Percentiles rank a stretch among this genome's conserved stretches.
Evolutionary conservation across 306 rosid species (phyloP).

Genomic region (Vigna mungo): DNA sequence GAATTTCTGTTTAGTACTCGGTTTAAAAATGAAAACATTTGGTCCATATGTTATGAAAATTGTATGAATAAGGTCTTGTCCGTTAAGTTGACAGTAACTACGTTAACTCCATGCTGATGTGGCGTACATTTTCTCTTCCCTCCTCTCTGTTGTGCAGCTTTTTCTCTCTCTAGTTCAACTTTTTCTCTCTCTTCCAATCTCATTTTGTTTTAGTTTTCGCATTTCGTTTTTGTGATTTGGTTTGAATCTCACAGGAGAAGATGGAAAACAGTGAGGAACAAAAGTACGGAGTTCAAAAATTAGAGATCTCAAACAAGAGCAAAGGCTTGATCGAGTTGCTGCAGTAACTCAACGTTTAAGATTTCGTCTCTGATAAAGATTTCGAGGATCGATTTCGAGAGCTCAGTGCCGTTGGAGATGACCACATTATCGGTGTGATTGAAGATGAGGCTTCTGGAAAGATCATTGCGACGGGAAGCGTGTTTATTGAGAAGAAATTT

Average conservation of each 20-base stretch:
- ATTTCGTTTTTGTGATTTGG: not conserved
- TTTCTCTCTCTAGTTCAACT: too few relatives aligned
- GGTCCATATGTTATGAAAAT: too few relatives aligned
- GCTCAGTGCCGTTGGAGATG: constrained; percentile 62
- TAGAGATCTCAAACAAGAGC: constrained; percentile 70
- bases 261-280: constrained; percentile 53
- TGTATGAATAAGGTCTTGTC: too few relatives aligned
- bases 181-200: not conserved
- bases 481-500: too few relatives aligned
- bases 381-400: constrained; percentile 75
- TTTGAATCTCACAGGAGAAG: not conserved
- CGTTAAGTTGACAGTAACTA: too few relatives aligned
- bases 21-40: too few relatives aligned
- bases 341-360: constrained; percentile 72
- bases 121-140: too few relatives aligned
- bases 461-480: too few relatives aligned
- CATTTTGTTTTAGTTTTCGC: not conserved
- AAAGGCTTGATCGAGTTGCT: constrained; percentile 77
- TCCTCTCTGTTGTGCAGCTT: too few relatives aligned
- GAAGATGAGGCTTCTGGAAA: constrained; percentile 61
- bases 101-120: too few relatives aligned
- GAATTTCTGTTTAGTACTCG: too few relatives aligned
- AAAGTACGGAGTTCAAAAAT: constrained; percentile 51
- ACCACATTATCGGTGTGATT: constrained; percentile 68
- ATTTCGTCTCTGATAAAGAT: constrained; percentile 65